A percentile compares a stretch with the other conserved stretches of the same genome.
phyloP scores from a whole-genome alignment of 352 stramenopile species.

The Achlya hypogyna region DNA sequence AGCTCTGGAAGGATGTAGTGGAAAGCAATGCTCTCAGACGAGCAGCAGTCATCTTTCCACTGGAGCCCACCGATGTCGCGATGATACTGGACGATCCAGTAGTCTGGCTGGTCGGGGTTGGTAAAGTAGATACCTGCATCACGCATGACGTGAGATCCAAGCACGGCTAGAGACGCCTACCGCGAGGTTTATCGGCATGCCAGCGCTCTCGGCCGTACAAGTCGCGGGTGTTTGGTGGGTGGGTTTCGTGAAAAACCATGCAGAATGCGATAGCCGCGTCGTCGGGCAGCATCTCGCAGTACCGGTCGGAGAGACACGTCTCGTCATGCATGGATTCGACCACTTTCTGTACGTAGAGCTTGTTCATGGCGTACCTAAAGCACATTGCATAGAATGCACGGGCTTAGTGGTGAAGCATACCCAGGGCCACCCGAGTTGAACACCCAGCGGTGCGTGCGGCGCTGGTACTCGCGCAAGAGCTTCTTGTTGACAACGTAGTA shows the following conservation, averaged over 20 bases:
- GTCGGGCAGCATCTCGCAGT: conserved; percentile 66
- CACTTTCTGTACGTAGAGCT: conserved; percentile 60
- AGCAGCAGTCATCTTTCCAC: conserved; percentile 34
- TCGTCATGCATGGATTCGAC: conserved; percentile 40
- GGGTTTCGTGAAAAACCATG: conserved; percentile 73
- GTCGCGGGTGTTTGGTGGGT: conserved; percentile 64
- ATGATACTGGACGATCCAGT: conserved; percentile 73
- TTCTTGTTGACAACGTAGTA: conserved; percentile 69
- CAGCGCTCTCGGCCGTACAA: conserved; percentile 52
- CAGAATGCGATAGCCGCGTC: conserved; percentile 76
- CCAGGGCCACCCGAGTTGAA: conserved; percentile 74
- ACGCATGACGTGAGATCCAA: neutral
- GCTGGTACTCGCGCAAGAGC: conserved; percentile 40
- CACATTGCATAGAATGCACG: neutral
- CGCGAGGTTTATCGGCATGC: conserved; percentile 54
- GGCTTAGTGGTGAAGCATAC: neutral
- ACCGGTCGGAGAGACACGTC: conserved; percentile 50
- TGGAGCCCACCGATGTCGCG: conserved; percentile 50
- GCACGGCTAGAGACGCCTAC: too few relatives aligned
- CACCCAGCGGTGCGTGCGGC: conserved; percentile 53
- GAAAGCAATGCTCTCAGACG: conserved; percentile 60
- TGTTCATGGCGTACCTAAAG: conserved; percentile 61
- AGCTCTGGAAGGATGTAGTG: conserved; percentile 61
- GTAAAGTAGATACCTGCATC: conserved; percentile 43
- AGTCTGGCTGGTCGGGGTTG: conserved; percentile 36